Percentiles rank a stretch among this genome's conserved stretches.
These are phyloP conservation scores for Leishmania tarentolae DNA, from an alignment of 208 protist species.

Conservation along the genomic window DNA sequence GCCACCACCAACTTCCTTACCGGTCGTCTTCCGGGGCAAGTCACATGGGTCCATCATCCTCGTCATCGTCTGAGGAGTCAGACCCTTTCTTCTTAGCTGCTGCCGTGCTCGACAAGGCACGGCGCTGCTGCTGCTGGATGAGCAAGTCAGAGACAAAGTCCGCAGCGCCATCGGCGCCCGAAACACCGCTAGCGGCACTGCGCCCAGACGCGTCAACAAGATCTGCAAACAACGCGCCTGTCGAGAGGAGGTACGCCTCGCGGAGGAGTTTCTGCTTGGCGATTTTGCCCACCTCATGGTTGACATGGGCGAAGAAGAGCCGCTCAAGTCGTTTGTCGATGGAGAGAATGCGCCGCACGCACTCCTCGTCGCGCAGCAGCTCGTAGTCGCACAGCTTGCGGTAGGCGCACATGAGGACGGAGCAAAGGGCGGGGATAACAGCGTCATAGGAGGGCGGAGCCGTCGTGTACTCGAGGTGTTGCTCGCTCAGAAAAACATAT, in stretches of 20 bases:
- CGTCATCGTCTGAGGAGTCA: slow-evolving; percentile 31
- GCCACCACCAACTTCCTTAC: neutral
- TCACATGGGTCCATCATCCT: slow-evolving; percentile 13
- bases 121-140: slow-evolving; percentile 25
- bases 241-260: slow-evolving; percentile 58
- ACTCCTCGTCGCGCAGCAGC: slow-evolving; percentile 36
- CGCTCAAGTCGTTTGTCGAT: slow-evolving; percentile 68
- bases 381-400: slow-evolving; percentile 73
- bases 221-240: slow-evolving; percentile 52
- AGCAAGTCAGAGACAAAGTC: slow-evolving; percentile 27
- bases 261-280: slow-evolving; percentile 49
- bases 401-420: slow-evolving; percentile 62
- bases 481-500: slow-evolving; percentile 57
- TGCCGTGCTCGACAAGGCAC: neutral
- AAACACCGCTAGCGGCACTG: slow-evolving; percentile 1
- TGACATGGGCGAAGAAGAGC: slow-evolving; percentile 50
- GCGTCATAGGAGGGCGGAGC: slow-evolving; percentile 55
- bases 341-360: slow-evolving; percentile 54
- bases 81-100: slow-evolving; percentile 13
- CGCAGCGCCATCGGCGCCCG: slow-evolving; percentile 8
- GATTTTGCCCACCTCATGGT: slow-evolving; percentile 54
- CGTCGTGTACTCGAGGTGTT: slow-evolving; percentile 39
- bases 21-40: slow-evolving; percentile 1
- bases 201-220: slow-evolving; percentile 13
- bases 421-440: slow-evolving; percentile 57